A percentile compares a stretch with the other conserved stretches of the same genome.
Evolutionary conservation across 352 stramenopile species (phyloP).

Genomic region (Globisporangium viniferum): DNA sequence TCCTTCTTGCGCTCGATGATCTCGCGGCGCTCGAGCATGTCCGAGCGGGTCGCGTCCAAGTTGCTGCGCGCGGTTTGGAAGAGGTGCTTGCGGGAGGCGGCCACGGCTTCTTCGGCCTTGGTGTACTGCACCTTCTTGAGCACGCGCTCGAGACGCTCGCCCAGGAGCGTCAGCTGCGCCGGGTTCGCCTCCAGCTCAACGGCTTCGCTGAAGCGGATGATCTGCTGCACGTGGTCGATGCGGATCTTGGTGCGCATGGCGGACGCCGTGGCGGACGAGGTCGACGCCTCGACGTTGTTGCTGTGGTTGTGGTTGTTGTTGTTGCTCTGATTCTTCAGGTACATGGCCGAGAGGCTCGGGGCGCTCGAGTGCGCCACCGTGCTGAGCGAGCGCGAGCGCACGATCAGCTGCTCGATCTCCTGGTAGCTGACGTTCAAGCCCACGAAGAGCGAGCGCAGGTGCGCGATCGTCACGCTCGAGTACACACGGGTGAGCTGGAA

Average conservation of each 20-base stretch:
- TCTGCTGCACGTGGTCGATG: conserved; percentile 83
- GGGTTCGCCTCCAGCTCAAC: conserved; percentile 78
- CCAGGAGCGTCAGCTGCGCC: conserved; percentile 67
- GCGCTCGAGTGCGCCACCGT: conserved; percentile 60
- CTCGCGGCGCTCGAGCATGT: conserved; percentile 88
- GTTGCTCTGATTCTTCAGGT: conserved; percentile 47
- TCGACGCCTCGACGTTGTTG: conserved; percentile 47
- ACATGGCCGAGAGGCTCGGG: conserved; percentile 63
- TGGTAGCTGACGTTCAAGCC: conserved; percentile 67
- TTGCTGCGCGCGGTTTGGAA: conserved; percentile 74
- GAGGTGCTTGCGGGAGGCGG: conserved; percentile 42
- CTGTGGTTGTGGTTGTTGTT: conserved; percentile 20
- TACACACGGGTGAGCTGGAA: conserved; percentile 87
- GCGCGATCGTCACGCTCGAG: conserved; percentile 81
- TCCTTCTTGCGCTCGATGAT: conserved; percentile 98
- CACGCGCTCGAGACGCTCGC: conserved; percentile 59
- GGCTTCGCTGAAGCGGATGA: conserved; percentile 80
- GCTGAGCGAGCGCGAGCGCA: conserved; percentile 67
- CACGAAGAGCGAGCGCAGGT: conserved; percentile 86
- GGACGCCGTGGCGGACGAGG: conserved; percentile 37
- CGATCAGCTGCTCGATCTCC: conserved; percentile 88
- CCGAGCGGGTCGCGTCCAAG: conserved; percentile 74
- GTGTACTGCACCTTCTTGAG: conserved; percentile 47
- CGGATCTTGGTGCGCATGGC: conserved; percentile 70
- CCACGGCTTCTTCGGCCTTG: conserved; percentile 11